Evolutionary conservation across 164 flowering plant genomes (phyloP), one percentile per base, ranked within the genome.

Genomic region (Vitis cinerea): DNA sequence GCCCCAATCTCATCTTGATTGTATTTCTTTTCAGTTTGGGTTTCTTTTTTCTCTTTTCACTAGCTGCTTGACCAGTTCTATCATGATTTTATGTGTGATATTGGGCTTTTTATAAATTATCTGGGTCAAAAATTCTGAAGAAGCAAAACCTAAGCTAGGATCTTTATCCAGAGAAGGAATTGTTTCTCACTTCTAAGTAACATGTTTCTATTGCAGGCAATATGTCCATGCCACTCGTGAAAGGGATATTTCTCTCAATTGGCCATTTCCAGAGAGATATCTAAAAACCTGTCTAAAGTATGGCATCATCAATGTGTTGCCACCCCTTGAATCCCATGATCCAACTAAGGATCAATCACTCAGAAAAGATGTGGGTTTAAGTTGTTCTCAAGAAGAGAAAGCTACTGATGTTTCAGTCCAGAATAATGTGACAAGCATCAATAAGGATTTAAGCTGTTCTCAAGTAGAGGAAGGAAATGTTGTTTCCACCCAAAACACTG

Each of bases 201-300:
- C 44, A 3, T 37, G 44, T 10, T 67, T 71, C 12, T 54, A 12
- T 37, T 48, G 67, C 74, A 80, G 83, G 64, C 50, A 77, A 14
- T 80, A 72, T 64, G 80, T 77, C 65, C 57, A 72, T 53, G 70
- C 58, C 7, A 64, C 64, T 64, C 80, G 83, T 52, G 44, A 72
- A 37, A 74, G 66, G 65, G 65, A 72, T 61, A 66, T 80, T 50
- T 23, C 48, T 63, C 30, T 4, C 29, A 80, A 66, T 55, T 80
- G 83, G 83, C 83, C 83, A 72, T 80, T 80, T 67, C 62, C 68
- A 17, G 70, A 74, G 57, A 65, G 74, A 50, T 67, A 63, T 57
- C 64, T 80, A 72, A 59, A 69, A 29, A 30, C 60, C 27, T 77
- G 76, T 66, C 60, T 74, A 50, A 67, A 65, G 17, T 64, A 65